Percentiles rank a stretch among this genome's conserved stretches.
phyloP scores from a whole-genome alignment of 2,329 filamentous ascomycete genomes.

The Penicillium concentricum region DNA sequence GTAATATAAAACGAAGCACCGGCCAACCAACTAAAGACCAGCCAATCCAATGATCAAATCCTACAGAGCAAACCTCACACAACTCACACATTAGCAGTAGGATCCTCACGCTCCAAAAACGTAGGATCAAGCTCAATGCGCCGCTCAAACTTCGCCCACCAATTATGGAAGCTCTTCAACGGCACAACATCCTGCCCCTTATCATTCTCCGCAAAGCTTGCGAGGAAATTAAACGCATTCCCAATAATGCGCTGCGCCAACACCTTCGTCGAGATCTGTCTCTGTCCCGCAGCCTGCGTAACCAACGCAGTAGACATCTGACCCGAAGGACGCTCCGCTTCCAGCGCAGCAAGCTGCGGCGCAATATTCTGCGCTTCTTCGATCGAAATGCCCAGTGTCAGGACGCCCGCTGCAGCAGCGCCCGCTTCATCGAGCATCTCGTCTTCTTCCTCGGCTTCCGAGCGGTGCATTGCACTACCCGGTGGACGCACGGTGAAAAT shows the following conservation, averaged over 20 bases:
- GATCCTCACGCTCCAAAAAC: constrained; percentile 75
- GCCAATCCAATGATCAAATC: background rate
- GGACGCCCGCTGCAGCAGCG: constrained; percentile 41
- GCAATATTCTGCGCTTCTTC: constrained; percentile 74
- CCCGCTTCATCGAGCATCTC: constrained; percentile 49
- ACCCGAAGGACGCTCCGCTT: constrained; percentile 28
- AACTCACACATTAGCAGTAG: constrained; percentile 25
- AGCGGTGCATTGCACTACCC: constrained; percentile 17
- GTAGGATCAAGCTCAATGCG: constrained; percentile 80
- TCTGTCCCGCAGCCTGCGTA: constrained; percentile 27
- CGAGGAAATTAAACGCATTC: constrained; percentile 95
- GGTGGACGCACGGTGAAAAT: constrained; percentile 71
- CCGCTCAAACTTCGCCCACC: constrained; percentile 96
- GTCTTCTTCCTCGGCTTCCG: constrained; percentile 39
- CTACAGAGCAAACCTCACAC: background rate
- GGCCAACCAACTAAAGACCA: background rate
- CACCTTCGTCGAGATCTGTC: constrained; percentile 65
- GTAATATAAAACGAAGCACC: background rate
- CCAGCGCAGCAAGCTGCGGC: constrained; percentile 63
- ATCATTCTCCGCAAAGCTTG: constrained; percentile 72
- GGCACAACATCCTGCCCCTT: constrained; percentile 81
- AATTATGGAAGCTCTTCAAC: constrained; percentile 91
- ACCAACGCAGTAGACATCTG: constrained; percentile 31
- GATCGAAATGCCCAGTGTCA: constrained; percentile 78
- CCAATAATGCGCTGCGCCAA: constrained; percentile 92